Base-by-base conservation (phyloP, 1,284 basidiomycete species). In the Apiotrichum veenhuisii region DNA sequence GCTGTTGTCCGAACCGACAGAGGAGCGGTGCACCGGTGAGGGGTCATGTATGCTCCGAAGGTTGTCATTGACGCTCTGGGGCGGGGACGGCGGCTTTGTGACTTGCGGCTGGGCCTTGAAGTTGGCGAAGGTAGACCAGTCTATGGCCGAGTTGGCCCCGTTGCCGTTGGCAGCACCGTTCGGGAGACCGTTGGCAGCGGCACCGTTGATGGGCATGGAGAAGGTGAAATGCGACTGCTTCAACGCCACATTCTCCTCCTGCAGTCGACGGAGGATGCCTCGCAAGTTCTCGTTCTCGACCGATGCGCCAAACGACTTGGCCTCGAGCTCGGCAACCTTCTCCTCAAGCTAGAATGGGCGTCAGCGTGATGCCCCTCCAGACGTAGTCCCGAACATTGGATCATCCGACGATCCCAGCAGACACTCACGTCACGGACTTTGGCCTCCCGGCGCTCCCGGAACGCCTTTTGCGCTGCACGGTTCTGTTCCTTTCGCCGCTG, bases 401-500 rank as follows among this genome's bases (percentile, higher is more conserved):
- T n/a, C n/a, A n/a, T n/a, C n/a, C n/a, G n/a, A n/a, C n/a, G n/a
- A n/a, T n/a, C n/a, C n/a, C n/a, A n/a, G n/a, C n/a, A n/a, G 27
- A 40, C 23, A 69, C 75, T 69, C 58, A 77, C 76, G 53, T 76
- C 72, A 53, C 72, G 73, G 55, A 77, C 76, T 37, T 73, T 71
- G 18, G 69, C 68, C 59, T 79, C 78, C 14, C 75, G 64, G 11
- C 78, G 58, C 58, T 79, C 77, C 17, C 78, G 61, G 68, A 79
- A 79, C 0, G 76, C 77, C 57, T 77, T 75, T 62, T 79, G 78
- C 1, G 78, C 78, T 1, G 74, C 73, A 26, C 78, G 64, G 54
- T 78, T 78, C 64, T 78, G 77, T 55, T 78, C 77, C 66, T 78
- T 78, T 30, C 77, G 64, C 41, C 71, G 68, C 34, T 70, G 68